phyloP scores from a whole-genome alignment of 2,329 filamentous ascomycete genomes.

The Ophiostoma himal-ulmi region DNA sequence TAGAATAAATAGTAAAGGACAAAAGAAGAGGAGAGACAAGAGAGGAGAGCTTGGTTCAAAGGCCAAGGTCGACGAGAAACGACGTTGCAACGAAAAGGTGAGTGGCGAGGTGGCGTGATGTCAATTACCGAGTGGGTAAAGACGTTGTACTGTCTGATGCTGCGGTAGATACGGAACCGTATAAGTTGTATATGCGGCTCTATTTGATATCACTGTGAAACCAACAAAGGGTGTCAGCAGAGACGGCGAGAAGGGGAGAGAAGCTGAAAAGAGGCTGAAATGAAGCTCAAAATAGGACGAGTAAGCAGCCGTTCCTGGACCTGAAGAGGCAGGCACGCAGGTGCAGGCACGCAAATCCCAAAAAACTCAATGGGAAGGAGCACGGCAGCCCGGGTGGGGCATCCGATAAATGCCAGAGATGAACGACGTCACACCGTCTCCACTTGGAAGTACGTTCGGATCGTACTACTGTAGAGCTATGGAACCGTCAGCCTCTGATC shows the following conservation, averaged over 20 bases:
- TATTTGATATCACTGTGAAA: neutral
- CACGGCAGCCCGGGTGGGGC: slow-evolving; percentile 7
- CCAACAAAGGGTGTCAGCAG: neutral
- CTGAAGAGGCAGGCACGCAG: slow-evolving; percentile 6
- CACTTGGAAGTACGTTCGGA: neutral
- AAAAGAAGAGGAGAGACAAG: neutral
- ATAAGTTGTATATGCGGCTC: neutral
- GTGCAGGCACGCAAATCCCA: neutral
- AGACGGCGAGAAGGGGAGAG: no score
- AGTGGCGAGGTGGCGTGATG: slow-evolving; percentile 9
- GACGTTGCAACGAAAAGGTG: neutral
- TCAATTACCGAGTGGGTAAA: neutral
- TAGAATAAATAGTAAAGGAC: neutral
- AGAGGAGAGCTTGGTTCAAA: neutral
- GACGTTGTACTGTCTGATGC: neutral
- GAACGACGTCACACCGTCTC: slow-evolving; percentile 3
- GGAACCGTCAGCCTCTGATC: neutral
- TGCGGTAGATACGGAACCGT: neutral
- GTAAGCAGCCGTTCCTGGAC: neutral
- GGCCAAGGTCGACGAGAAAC: neutral
- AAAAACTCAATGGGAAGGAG: neutral
- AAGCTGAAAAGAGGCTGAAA: neutral
- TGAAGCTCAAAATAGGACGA: neutral
- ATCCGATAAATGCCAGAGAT: neutral
- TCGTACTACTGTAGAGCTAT: neutral